Conservation (phyloP, 2,329 filamentous ascomycete species). For the Hymenoscyphus linearis region DNA sequence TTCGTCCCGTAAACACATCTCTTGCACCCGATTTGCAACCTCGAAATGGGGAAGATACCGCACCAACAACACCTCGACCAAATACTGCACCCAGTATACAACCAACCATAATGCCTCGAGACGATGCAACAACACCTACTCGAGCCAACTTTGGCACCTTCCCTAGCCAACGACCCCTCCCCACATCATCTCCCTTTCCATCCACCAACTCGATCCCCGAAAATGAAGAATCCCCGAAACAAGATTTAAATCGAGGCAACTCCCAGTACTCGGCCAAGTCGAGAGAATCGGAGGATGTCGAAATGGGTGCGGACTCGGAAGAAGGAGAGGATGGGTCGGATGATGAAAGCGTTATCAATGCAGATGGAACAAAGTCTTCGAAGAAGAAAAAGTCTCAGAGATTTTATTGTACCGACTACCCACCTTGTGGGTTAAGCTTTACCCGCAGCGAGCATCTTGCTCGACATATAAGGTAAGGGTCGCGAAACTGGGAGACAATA, state of each 20-base stretch:
- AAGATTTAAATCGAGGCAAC: slow-evolving; percentile 45
- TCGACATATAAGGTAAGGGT: slow-evolving; percentile 76
- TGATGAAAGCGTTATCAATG: slow-evolving; percentile 56
- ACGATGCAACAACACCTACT: slow-evolving; percentile 58
- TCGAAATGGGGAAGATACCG: slow-evolving; percentile 43
- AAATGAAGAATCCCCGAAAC: slow-evolving; percentile 38
- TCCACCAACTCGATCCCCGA: slow-evolving; percentile 45
- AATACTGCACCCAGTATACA: slow-evolving; percentile 39
- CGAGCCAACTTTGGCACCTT: slow-evolving; percentile 47
- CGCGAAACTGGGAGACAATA: neutral
- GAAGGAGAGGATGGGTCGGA: slow-evolving; percentile 57
- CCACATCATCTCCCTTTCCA: slow-evolving; percentile 43
- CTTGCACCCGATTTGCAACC: slow-evolving; percentile 38
- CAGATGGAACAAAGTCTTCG: slow-evolving; percentile 61
- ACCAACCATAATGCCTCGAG: slow-evolving; percentile 36
- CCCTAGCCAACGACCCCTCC: slow-evolving; percentile 48
- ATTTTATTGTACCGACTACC: slow-evolving; percentile 94
- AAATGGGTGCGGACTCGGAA: slow-evolving; percentile 67
- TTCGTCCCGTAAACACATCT: slow-evolving; percentile 56
- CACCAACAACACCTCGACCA: slow-evolving; percentile 47
- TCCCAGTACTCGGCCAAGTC: slow-evolving; percentile 59
- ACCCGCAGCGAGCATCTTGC: slow-evolving; percentile 94
- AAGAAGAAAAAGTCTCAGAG: slow-evolving; percentile 97
- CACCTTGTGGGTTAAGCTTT: slow-evolving; percentile 90
- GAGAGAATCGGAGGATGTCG: slow-evolving; percentile 62